phyloP scores from a whole-genome alignment of 352 stramenopile species.

The Globisporangium irregulare region DNA sequence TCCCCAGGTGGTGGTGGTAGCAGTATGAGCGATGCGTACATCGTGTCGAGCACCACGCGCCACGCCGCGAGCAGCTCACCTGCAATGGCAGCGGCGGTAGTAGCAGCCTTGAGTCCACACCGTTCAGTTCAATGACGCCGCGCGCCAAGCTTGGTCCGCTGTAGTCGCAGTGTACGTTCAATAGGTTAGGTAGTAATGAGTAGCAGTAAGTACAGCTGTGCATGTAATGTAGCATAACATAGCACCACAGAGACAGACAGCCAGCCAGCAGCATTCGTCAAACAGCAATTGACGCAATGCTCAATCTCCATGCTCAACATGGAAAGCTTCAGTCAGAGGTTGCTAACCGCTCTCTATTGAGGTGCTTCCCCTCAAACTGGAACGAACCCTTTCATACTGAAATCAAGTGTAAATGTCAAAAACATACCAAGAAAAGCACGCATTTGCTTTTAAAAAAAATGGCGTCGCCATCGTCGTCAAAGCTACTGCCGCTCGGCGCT shows the following conservation, averaged over 20 bases:
- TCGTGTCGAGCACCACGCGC: slow-evolving; percentile 5
- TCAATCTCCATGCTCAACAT: not conserved
- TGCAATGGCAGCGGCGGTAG: not conserved
- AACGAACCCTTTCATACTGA: not conserved
- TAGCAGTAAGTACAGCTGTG: no score
- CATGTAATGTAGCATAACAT: no score
- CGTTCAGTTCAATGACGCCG: not conserved
- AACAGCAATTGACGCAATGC: not conserved
- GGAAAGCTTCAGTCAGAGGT: no score
- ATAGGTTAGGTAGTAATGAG: not conserved
- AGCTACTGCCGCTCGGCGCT: slow-evolving; percentile 52
- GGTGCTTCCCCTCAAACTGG: not conserved
- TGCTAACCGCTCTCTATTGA: not conserved
- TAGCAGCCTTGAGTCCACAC: not conserved
- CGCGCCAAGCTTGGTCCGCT: not conserved
- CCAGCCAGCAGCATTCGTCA: not conserved
- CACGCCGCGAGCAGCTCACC: not conserved
- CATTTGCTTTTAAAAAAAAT: not conserved
- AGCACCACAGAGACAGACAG: no score
- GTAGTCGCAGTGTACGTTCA: not conserved
- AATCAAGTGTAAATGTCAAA: not conserved
- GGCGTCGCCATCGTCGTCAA: not conserved
- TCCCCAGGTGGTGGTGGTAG: not conserved
- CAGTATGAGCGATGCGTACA: not conserved
- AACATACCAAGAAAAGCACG: not conserved